These are phyloP conservation scores for Syzygium malaccense DNA, from an alignment of 441 rosid species.

Conservation along the genomic window DNA sequence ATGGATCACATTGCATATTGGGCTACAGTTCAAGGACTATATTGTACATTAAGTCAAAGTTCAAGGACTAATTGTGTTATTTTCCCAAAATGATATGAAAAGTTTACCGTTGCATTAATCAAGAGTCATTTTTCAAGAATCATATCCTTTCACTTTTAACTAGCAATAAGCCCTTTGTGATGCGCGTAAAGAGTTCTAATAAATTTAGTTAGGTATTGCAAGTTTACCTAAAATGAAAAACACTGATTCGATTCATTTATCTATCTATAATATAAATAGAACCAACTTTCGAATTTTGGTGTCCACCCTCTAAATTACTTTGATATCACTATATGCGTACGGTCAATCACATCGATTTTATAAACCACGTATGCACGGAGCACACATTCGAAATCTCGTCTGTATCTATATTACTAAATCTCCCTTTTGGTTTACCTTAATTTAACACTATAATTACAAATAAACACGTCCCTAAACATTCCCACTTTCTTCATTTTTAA, in stretches of 20 bases:
- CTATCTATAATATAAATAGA: background rate
- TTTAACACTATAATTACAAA: too few species aligned
- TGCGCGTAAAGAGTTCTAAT: background rate
- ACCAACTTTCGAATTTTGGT: background rate
- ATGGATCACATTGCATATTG: too few species aligned
- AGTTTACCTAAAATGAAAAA: background rate
- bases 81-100: background rate
- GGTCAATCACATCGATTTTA: too few species aligned
- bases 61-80: too few species aligned
- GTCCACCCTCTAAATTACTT: background rate
- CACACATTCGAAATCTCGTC: too few species aligned
- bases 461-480: background rate
- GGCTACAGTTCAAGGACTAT: accelerated
- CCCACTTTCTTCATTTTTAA: too few species aligned
- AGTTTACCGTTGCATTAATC: background rate
- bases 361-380: too few species aligned
- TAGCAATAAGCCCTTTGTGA: background rate
- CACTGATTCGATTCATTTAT: background rate
- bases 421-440: too few species aligned
- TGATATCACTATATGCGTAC: background rate
- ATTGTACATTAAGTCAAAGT: too few species aligned
- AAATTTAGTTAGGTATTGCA: background rate
- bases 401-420: too few species aligned
- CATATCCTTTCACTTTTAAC: background rate
- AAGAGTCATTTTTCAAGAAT: background rate